Evolutionary conservation across 1,139 yeast species (phyloP).

Genomic region (Candida sanyaensis): DNA sequence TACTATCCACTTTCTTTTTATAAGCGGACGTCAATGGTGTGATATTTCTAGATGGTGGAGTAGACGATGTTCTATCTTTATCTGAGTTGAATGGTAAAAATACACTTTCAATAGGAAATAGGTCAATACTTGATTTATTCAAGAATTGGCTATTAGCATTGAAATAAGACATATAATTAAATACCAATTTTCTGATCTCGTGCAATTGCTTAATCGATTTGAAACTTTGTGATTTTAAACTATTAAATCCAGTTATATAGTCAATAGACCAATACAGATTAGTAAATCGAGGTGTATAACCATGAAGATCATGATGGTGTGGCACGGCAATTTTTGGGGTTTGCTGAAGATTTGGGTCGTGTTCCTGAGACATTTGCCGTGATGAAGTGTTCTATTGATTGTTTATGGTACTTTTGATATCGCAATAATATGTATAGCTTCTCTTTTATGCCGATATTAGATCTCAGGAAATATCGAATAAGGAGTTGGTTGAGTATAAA

Average conservation of each 20-base stretch:
- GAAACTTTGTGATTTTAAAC: slow-evolving; percentile 30
- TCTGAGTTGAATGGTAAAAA: slow-evolving; percentile 16
- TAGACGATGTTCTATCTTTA: not conserved
- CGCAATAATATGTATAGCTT: too few species aligned
- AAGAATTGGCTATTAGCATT: slow-evolving; percentile 40
- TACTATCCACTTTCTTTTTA: not conserved
- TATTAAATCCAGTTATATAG: slow-evolving; percentile 38
- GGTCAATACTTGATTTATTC: slow-evolving; percentile 26
- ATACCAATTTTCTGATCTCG: slow-evolving; percentile 42
- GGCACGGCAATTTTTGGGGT: not conserved
- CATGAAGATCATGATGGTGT: not conserved
- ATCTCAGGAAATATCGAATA: too few species aligned
- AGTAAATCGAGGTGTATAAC: slow-evolving; percentile 20
- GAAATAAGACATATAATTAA: slow-evolving; percentile 39
- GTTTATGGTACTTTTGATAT: too few species aligned
- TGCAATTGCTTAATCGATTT: slow-evolving; percentile 43
- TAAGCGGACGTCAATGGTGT: slow-evolving; percentile 4
- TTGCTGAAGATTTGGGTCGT: not conserved
- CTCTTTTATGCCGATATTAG: too few species aligned
- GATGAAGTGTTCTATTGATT: not conserved
- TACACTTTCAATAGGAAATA: slow-evolving; percentile 25
- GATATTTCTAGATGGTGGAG: not conserved
- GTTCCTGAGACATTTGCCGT: not conserved
- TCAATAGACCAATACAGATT: slow-evolving; percentile 49
- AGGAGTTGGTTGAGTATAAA: too few species aligned